Evolutionary conservation across 148 eudicot species (phyloP).

Genomic region (Vaccinium darrowii): DNA sequence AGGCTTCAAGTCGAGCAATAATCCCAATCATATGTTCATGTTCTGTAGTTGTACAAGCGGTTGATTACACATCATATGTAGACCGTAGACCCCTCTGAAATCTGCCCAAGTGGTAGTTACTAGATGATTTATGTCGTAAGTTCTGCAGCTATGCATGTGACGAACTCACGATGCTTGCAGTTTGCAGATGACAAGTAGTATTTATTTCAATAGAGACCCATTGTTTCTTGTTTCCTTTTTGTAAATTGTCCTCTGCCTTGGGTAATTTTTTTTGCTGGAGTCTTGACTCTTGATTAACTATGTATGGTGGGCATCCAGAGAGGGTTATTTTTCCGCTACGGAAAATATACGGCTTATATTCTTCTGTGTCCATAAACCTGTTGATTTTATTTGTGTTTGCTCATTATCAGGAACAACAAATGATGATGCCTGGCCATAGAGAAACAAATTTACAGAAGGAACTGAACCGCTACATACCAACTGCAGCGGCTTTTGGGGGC

Average conservation of each 20-base stretch:
- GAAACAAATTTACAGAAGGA: conserved; percentile 85
- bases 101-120: not conserved
- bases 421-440: conserved; percentile 91
- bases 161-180: not conserved
- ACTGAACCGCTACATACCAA: conserved; percentile 85
- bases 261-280: not conserved
- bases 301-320: not conserved
- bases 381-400: not conserved
- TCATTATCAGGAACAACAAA: conserved; percentile 73
- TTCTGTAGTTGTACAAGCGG: not conserved
- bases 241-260: not conserved
- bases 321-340: not conserved
- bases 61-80: not conserved
- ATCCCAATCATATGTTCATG: not conserved
- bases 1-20: not conserved
- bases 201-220: not conserved
- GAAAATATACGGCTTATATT: not conserved
- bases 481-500: conserved; percentile 89
- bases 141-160: not conserved
- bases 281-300: not conserved
- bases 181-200: not conserved
- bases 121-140: not conserved
- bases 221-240: not conserved
- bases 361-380: not conserved
- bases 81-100: not conserved